Evolutionary conservation across 352 stramenopile genomes (phyloP).

Genomic region (Phytophthora meadii): DNA sequence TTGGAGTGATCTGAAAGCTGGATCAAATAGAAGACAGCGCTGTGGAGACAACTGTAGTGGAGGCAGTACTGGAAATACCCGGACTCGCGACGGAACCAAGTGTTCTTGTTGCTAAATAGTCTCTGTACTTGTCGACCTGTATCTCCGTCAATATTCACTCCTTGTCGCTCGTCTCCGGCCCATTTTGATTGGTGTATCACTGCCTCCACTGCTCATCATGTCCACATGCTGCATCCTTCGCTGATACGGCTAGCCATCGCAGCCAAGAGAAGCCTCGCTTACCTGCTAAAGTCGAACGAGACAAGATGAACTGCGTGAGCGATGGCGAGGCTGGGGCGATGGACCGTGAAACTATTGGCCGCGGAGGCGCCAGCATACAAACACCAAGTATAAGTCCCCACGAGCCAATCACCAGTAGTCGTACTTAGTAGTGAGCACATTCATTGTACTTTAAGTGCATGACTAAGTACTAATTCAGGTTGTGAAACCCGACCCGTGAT

Average conservation of each 20-base stretch:
- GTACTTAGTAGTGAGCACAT: background rate
- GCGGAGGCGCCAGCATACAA: slow-evolving; percentile 79
- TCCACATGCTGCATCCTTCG: slow-evolving; percentile 4
- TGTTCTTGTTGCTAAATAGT: background rate
- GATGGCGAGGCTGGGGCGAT: slow-evolving; percentile 9
- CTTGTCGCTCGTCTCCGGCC: slow-evolving; percentile 6
- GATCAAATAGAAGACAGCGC: slow-evolving; percentile 1
- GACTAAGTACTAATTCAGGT: slow-evolving; percentile 14
- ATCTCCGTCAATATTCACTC: slow-evolving; percentile 26
- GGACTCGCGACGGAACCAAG: slow-evolving; percentile 3
- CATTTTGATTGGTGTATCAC: slow-evolving; percentile 13
- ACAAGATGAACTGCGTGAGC: slow-evolving; percentile 80
- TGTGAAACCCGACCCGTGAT: slow-evolving; percentile 6
- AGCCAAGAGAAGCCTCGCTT: slow-evolving; percentile 25
- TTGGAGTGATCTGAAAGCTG: slow-evolving; percentile 1
- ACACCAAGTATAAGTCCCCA: slow-evolving; percentile 43
- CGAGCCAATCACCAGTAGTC: slow-evolving; percentile 43
- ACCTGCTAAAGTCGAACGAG: slow-evolving; percentile 83
- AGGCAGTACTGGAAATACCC: slow-evolving; percentile 1
- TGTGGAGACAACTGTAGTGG: background rate
- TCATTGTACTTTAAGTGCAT: background rate
- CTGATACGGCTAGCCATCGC: background rate
- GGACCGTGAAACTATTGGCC: slow-evolving; percentile 80
- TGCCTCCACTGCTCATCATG: slow-evolving; percentile 13
- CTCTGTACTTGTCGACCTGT: slow-evolving; percentile 23